Base-by-base conservation (phyloP, 495 filamentous ascomycete species). In the Cryomyces antarcticus region DNA sequence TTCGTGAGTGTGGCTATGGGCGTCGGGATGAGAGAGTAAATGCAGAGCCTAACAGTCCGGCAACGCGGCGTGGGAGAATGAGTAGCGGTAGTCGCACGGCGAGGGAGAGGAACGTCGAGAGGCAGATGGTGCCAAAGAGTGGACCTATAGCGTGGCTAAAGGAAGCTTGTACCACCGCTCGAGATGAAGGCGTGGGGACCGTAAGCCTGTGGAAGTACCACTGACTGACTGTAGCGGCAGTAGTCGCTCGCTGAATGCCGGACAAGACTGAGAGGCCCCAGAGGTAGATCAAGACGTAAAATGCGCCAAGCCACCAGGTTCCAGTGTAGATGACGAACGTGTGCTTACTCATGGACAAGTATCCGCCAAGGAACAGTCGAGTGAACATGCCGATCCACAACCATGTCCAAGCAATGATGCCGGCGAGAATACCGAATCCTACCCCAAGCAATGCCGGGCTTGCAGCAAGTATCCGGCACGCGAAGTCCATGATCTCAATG, bases 141-240 rank as follows among this genome's bases (percentile, higher is more conserved):
- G 84, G 86, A 24, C 80, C 81, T 7, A 72, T 64, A 10, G 85
- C 76, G 61, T 97, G 89, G 7, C 61, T 61, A 39, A 92, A 58
- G 27, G 86, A 87, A 12, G 88, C 87, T 41, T 73, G 70, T 36
- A 95, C 82, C 39, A 96, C 75, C 41, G 81, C 75, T 39, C 70
- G 68, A 0, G 81, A 82, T 3, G 79, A 73, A 7, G 82, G 72
- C 13, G 79, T 68, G 7, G 89, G 85, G 31, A 75, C 73, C 24
- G 75, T 71, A 43, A 93, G 77, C 41, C 89, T 82, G 60, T 96
- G 88, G 60, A 96, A 97, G 57, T 97, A 97, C 89, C 89, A 97
- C 57, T 97, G 92, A 13, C 80, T 87, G 31, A 96, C 89, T 7
- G 88, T 93, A 39, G 92, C 92, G 37, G 87, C 86, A 11, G 89